Conservation (phyloP, 441 rosid species). For the Mallotus japonicus region DNA sequence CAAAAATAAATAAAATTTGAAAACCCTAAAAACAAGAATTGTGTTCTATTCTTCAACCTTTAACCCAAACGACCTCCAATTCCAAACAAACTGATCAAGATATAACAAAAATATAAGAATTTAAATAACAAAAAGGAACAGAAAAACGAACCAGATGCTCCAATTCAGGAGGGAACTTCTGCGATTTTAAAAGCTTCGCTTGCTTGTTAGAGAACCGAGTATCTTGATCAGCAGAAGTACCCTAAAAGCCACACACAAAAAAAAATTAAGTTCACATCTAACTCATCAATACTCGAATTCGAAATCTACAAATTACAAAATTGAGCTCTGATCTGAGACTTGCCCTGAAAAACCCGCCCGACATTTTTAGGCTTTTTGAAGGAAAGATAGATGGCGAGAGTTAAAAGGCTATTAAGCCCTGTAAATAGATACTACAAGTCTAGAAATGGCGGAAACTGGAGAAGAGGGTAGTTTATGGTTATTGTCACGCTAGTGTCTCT, state of each 20-base stretch:
- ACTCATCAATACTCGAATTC: background rate
- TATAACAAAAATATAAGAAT: background rate
- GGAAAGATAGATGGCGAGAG: background rate
- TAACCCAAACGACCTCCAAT: background rate
- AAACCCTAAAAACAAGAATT: background rate
- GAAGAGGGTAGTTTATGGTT: no score
- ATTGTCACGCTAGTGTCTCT: no score
- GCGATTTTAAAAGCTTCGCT: slow-evolving; percentile 88
- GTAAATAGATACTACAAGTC: no score
- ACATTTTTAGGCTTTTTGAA: slow-evolving; percentile 60
- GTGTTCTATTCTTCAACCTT: no score
- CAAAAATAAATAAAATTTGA: background rate
- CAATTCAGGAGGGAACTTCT: slow-evolving; percentile 85
- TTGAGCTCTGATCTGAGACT: slow-evolving; percentile 13
- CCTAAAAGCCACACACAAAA: slow-evolving; percentile 38
- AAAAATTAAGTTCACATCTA: background rate
- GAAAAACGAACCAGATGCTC: slow-evolving; percentile 68
- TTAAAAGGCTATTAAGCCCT: no score
- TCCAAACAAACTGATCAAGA: slow-evolving; percentile 2
- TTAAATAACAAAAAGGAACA: background rate
- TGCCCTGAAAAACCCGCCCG: slow-evolving; percentile 95
- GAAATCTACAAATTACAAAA: slow-evolving; percentile 25
- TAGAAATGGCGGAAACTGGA: no score
- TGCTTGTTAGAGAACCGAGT: slow-evolving; percentile 99
- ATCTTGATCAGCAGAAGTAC: slow-evolving; percentile 97